Evolutionary conservation across 352 stramenopile species (phyloP).

Genomic region (Phytophthora sansomeana): DNA sequence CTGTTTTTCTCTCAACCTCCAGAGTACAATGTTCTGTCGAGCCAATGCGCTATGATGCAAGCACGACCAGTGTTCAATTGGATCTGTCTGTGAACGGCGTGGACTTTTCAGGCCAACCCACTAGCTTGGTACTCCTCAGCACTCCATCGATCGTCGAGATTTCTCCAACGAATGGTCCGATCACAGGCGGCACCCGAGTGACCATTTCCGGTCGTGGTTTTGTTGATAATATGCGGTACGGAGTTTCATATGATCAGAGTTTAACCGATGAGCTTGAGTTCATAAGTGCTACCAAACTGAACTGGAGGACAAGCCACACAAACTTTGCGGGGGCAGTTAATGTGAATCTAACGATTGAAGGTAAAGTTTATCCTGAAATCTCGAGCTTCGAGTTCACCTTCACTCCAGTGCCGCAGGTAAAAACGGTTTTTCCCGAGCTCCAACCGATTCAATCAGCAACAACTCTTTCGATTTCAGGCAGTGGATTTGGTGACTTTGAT

Average conservation of each 20-base stretch:
- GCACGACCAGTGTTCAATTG: conserved; percentile 9
- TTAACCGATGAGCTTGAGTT: conserved; percentile 16
- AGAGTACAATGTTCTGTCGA: conserved; percentile 41
- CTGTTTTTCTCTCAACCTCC: conserved; percentile 33
- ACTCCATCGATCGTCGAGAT: conserved; percentile 17
- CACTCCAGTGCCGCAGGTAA: conserved; percentile 8
- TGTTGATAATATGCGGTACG: conserved; percentile 29
- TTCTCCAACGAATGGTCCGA: conserved; percentile 32
- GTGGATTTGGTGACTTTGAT: conserved; percentile 29
- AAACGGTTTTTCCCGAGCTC: conserved; percentile 25
- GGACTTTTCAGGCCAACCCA: conserved; percentile 28
- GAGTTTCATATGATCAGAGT: conserved; percentile 14
- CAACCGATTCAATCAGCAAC: conserved; percentile 21
- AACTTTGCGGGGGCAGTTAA: not conserved
- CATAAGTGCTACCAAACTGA: conserved; percentile 26
- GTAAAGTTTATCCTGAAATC: conserved; percentile 12
- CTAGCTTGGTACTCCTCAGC: conserved; percentile 15
- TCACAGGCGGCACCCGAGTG: conserved; percentile 31
- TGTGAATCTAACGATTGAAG: conserved; percentile 22
- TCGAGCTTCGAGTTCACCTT: conserved; percentile 29
- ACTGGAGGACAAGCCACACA: conserved; percentile 26
- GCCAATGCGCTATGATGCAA: conserved; percentile 16
- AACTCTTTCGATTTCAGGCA: conserved; percentile 34
- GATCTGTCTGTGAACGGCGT: conserved; percentile 45
- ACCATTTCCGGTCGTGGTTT: conserved; percentile 33